Evolutionary conservation across 306 rosid genomes (phyloP), one percentile per base, ranked within the genome.

Genomic region (Quillaja saponaria): DNA sequence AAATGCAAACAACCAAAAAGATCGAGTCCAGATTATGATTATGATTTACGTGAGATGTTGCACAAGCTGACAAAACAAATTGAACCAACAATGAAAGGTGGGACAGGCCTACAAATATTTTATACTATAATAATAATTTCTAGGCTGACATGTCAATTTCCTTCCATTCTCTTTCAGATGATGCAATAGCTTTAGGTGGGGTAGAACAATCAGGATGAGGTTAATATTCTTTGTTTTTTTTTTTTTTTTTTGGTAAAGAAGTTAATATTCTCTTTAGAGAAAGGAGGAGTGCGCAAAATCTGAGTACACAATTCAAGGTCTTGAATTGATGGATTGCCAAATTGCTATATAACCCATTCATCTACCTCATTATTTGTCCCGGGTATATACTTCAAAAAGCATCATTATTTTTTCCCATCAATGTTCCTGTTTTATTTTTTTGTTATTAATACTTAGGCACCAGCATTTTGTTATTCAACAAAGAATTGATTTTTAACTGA

Each of bases 91-190:
- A 25, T 40, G 4, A 25, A 25, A 25, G 31, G 31, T 25, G 9
- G 19, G 13, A 58, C 14, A 55, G 47, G 52, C 53, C 31, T 49
- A 33, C 34, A 1, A 25, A 25, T 34, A 33, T 67, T 69, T 42
- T 69, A 37, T 58, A 69, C 48, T 64, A 59, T 25, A n/a, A n/a
- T n/a, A n/a, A 25, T 25, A 37, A 53, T 19, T 77, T 55, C 55
- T 70, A 64, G 58, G 75, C 78, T 71, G 69, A 58, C 75, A 71
- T 28, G 76, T 80, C 76, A 49, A 66, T 69, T 62, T 67, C 80
- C 59, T 50, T 40, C 57, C 55, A 57, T 71, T 63, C 60, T 66
- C 75, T 34, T 15, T 61, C 60, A 48, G 57, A 73, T 10, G 31
- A 79, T 45, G 47, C 13, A 75, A 48, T 25, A 60, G 37, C 51